phyloP scores from a whole-genome alignment of 768 basidiomycete genomes.

The Leccinum longicurvipes region DNA sequence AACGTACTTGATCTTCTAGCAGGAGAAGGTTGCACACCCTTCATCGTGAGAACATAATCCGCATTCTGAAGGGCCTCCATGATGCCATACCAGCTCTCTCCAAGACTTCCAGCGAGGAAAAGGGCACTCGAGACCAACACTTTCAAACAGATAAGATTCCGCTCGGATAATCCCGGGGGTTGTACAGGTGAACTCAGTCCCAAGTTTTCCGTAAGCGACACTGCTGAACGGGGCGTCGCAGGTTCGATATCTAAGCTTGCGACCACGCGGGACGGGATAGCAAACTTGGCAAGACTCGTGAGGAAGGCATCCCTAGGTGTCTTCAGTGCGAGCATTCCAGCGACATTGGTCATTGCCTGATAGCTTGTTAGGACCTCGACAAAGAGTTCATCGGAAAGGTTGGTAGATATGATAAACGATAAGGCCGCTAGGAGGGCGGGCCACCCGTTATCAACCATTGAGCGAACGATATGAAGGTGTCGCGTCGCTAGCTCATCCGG shows the following conservation, averaged over 20 bases:
- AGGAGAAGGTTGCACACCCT: constrained; percentile 38
- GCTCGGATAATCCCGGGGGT: constrained; percentile 76
- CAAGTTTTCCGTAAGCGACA: constrained; percentile 62
- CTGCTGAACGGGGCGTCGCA: constrained; percentile 57
- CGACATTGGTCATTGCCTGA: constrained; percentile 81
- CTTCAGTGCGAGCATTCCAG: constrained; percentile 80
- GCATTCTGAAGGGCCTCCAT: constrained; percentile 93
- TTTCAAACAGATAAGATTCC: constrained; percentile 89
- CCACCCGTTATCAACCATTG: constrained; percentile 87
- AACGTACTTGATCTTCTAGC: constrained; percentile 33
- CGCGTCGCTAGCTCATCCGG: constrained; percentile 49
- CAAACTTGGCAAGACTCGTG: constrained; percentile 82
- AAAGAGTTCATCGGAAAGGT: constrained; percentile 90
- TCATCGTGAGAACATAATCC: constrained; percentile 80
- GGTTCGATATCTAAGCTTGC: constrained; percentile 65
- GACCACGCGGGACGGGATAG: constrained; percentile 88
- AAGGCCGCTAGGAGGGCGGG: constrained; percentile 88
- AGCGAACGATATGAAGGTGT: constrained; percentile 62
- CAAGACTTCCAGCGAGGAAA: constrained; percentile 81
- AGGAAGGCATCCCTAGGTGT: constrained; percentile 95
- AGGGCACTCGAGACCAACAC: constrained; percentile 73
- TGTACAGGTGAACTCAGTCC: constrained; percentile 52
- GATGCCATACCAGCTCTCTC: constrained; percentile 89
- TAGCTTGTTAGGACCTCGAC: constrained; percentile 79
- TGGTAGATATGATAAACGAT: constrained; percentile 86